phyloP scores from a whole-genome alignment of 352 stramenopile genomes.

The Pythium inflatum region DNA sequence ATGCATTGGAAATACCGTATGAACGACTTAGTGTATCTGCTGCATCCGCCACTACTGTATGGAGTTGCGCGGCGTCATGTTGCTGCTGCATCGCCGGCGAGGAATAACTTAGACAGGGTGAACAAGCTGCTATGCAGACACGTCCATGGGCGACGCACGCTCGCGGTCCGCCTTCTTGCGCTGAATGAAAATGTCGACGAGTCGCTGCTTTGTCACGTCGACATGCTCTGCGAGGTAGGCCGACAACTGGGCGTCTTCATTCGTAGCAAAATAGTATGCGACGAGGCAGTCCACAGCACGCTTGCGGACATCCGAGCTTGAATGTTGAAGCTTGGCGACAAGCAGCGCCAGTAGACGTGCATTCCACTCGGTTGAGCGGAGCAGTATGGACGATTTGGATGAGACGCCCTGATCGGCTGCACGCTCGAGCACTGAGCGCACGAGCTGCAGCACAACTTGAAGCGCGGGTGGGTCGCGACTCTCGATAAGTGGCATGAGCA shows the following conservation, averaged over 20 bases:
- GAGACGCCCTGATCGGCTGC: constrained; percentile 27
- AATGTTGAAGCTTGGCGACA: constrained; percentile 46
- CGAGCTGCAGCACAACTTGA: constrained; percentile 53
- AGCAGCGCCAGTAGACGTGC: constrained; percentile 41
- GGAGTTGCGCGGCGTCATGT: background rate
- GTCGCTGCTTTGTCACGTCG: constrained; percentile 52
- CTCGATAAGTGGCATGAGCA: constrained; percentile 46
- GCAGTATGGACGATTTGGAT: background rate
- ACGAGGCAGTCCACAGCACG: constrained; percentile 69
- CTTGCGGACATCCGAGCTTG: constrained; percentile 72
- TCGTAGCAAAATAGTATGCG: constrained; percentile 59
- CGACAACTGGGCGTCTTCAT: constrained; percentile 47
- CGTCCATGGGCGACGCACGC: constrained; percentile 28
- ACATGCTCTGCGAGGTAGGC: constrained; percentile 52
- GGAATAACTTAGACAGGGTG: constrained; percentile 25
- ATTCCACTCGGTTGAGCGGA: constrained; percentile 41
- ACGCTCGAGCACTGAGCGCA: constrained; percentile 48
- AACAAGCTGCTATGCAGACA: constrained; percentile 20
- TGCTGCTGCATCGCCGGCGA: background rate
- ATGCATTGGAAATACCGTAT: too few relatives aligned
- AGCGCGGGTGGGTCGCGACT: constrained; percentile 46
- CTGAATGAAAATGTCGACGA: constrained; percentile 82
- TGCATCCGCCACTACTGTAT: constrained; percentile 20
- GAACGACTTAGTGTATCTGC: constrained; percentile 7
- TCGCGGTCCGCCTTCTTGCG: constrained; percentile 36